phyloP scores from a whole-genome alignment of 371 early-diverging fungal genomes.

The Encephalitozoon romaleae region DNA sequence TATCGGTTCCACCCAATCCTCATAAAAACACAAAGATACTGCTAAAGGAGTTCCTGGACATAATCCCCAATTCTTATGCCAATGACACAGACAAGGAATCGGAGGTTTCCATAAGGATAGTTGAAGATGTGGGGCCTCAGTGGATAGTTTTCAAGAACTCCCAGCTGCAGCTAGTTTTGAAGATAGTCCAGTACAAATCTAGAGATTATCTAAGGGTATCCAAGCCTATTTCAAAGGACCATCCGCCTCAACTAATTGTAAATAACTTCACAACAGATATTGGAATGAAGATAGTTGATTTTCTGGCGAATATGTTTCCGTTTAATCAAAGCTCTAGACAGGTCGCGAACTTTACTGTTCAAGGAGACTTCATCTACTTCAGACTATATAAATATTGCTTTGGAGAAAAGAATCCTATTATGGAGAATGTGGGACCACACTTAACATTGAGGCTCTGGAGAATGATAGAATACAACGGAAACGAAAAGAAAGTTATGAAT shows the following conservation, averaged over 20 bases:
- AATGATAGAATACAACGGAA: slow-evolving; percentile 23
- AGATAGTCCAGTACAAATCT: slow-evolving; percentile 42
- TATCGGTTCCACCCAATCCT: not conserved
- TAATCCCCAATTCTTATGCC: slow-evolving; percentile 18
- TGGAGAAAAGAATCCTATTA: slow-evolving; percentile 67
- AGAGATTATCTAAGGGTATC: slow-evolving; percentile 13
- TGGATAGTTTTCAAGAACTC: slow-evolving; percentile 15
- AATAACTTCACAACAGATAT: slow-evolving; percentile 89
- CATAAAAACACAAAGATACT: slow-evolving; percentile 14
- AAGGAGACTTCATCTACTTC: slow-evolving; percentile 95
- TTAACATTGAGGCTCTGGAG: slow-evolving; percentile 76
- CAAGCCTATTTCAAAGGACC: slow-evolving; percentile 63
- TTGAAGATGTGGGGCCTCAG: slow-evolving; percentile 41
- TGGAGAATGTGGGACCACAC: slow-evolving; percentile 89
- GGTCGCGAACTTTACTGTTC: slow-evolving; percentile 88
- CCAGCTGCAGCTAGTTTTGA: slow-evolving; percentile 32
- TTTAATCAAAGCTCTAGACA: slow-evolving; percentile 86
- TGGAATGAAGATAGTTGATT: slow-evolving; percentile 85
- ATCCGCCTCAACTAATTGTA: slow-evolving; percentile 85
- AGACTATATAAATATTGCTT: slow-evolving; percentile 73
- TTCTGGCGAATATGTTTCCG: slow-evolving; percentile 86
- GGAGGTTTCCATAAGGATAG: slow-evolving; percentile 13
- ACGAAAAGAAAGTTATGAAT: slow-evolving; percentile 10
- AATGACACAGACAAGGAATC: not conserved
- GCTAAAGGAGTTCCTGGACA: slow-evolving; percentile 6